Evolutionary conservation across 495 filamentous ascomycete genomes (phyloP), one percentile per base, ranked within the genome.

Genomic region (Penicillium arizonense): DNA sequence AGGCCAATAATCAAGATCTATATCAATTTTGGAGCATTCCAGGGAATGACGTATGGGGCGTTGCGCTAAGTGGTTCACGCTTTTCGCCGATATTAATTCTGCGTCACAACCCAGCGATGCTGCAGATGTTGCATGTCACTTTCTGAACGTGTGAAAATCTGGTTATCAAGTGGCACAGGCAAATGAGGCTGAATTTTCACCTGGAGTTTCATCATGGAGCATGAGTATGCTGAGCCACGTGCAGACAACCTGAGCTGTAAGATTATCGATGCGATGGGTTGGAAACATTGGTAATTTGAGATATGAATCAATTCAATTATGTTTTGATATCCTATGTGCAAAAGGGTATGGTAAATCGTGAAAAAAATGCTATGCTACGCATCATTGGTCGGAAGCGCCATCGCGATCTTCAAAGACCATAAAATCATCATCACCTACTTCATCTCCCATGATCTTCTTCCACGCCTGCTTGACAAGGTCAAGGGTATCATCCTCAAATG

Each of bases 401-500:
- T 73, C 72, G n/a, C 74, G 69, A 50, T 77, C 74, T 16, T 74
- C 70, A 56, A 77, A 77, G 10, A 64, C 69, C 87, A 94, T 89
- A 60, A 90, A 94, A 14, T 74, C 72, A 3, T 72, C 73, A 37
- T 73, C 70, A 20, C 44, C 50, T 6, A 64, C 69, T 32, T 74
- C 69, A 14, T 78, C 75, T 14, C 80, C 82, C 52, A 84, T 72
- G 7, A 90, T 73, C 21, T 68, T 61, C 51, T 77, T 72, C 88
- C 88, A 95, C 12, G 80, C 81, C 28, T 77, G 68, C 49, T 78
- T 76, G 16, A 91, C 84, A 21, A 77, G 59, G 12, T 82, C 78
- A 23, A 92, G 63, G 10, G 78, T 68, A 6, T 68, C 61, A 64
- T 95, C 90, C 57, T 90, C 83, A 58, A 92, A 86, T 4, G 84